Conservation (phyloP, 1,284 basidiomycete species). For the Malassezia restricta region DNA sequence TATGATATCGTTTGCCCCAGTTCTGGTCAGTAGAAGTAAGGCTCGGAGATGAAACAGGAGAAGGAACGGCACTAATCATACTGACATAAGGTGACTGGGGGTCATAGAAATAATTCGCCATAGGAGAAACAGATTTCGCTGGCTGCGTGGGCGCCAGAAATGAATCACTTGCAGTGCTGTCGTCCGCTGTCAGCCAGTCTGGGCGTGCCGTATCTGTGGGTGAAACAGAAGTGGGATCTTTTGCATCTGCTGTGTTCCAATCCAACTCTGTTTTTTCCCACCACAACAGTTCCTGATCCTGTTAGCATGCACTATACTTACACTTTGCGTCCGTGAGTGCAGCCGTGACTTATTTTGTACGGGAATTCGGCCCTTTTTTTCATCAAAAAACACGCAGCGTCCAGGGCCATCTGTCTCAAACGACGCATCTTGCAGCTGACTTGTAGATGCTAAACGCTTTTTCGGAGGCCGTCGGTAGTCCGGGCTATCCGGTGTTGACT, state of each 20-base stretch:
- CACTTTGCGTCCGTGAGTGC: conserved; percentile 11
- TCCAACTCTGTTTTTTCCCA: background rate
- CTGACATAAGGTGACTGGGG: conserved; percentile 29
- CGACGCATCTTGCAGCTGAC: conserved; percentile 4
- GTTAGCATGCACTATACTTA: background rate
- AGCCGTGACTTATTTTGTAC: background rate
- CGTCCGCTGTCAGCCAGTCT: background rate
- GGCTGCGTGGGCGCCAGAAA: background rate
- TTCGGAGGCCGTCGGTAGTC: conserved; percentile 6
- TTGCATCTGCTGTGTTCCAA: too few species aligned
- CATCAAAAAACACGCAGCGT: background rate
- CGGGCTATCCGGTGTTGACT: background rate
- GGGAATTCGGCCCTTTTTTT: background rate
- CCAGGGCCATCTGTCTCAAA: conserved; percentile 2
- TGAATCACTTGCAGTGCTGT: conserved; percentile 2
- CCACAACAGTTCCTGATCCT: background rate
- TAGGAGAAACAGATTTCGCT: conserved; percentile 8
- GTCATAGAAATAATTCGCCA: conserved; percentile 36
- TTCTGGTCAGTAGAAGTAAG: background rate
- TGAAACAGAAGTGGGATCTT: background rate
- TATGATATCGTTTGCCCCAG: background rate
- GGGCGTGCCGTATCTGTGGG: background rate
- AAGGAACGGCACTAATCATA: background rate
- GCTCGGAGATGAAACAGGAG: background rate
- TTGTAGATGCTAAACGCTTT: conserved; percentile 7